A percentile compares a stretch with the other conserved stretches of the same genome.
Evolutionary conservation across 306 rosid species (phyloP).

Genomic region (Adenanthera pavonina): DNA sequence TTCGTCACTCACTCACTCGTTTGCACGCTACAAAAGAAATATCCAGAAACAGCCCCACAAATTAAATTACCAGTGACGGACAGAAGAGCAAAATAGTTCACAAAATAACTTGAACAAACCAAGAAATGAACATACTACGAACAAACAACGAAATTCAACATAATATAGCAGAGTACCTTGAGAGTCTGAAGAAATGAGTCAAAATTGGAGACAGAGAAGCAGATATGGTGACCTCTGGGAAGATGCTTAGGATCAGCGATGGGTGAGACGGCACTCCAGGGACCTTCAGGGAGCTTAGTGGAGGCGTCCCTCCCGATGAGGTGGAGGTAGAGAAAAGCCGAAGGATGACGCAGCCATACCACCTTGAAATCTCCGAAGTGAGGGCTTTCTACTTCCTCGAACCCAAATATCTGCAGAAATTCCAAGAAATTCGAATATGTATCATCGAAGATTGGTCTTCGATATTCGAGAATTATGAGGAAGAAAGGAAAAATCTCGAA

Average conservation of each 20-base stretch:
- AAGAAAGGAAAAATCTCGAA: not conserved
- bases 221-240: conserved; percentile 87
- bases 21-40: not conserved
- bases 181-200: conserved; percentile 60
- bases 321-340: conserved; percentile 58
- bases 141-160: not conserved
- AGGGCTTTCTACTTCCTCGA: conserved; percentile 73
- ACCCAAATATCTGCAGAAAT: conserved; percentile 66
- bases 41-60: not conserved
- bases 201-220: conserved; percentile 76
- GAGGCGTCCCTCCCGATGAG: conserved; percentile 71
- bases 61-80: not conserved
- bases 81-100: not conserved
- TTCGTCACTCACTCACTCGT: not conserved
- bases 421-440: too few species aligned
- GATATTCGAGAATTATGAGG: not conserved
- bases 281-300: conserved; percentile 79
- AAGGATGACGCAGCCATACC: conserved; percentile 66
- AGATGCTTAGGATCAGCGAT: conserved; percentile 72
- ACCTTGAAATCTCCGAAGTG: conserved; percentile 70
- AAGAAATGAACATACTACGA: not conserved
- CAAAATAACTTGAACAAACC: not conserved
- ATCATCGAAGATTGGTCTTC: not conserved
- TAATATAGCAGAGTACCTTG: conserved; percentile 46
- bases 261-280: conserved; percentile 72